A percentile compares a stretch with the other conserved stretches of the same genome.
These are phyloP conservation scores for Colletotrichum coccodes DNA, from an alignment of 2,329 filamentous ascomycete genomes.

Conservation along the genomic window DNA sequence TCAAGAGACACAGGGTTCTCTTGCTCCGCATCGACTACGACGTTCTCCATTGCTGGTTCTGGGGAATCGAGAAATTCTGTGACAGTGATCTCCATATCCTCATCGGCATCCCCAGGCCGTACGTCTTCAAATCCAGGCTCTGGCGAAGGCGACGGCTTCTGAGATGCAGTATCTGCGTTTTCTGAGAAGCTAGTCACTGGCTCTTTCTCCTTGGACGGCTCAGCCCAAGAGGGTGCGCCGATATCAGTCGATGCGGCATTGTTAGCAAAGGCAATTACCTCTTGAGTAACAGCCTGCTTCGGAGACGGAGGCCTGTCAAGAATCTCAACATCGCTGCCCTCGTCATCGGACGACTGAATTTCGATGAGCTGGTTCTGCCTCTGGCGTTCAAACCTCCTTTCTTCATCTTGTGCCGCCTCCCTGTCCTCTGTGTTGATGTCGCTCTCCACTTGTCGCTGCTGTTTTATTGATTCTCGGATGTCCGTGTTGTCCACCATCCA, in stretches of 20 bases:
- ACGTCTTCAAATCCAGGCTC: conserved; percentile 51
- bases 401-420: conserved; percentile 65
- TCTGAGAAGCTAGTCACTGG: not conserved
- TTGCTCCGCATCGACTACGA: conserved; percentile 36
- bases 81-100: conserved; percentile 44
- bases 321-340: conserved; percentile 67
- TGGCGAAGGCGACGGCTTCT: conserved; percentile 25
- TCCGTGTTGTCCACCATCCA: conserved; percentile 77
- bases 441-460: conserved; percentile 65
- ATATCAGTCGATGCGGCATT: conserved; percentile 16
- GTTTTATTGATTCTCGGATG: conserved; percentile 70
- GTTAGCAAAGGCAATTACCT: not conserved
- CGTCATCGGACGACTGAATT: conserved; percentile 70
- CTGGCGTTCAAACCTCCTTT: conserved; percentile 54
- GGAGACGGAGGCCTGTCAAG: conserved; percentile 57
- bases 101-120: conserved; percentile 37
- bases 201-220: not conserved
- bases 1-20: conserved; percentile 21
- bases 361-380: conserved; percentile 65
- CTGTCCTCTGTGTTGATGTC: conserved; percentile 74
- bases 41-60: conserved; percentile 49
- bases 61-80: conserved; percentile 38
- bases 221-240: not conserved
- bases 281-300: conserved; percentile 34
- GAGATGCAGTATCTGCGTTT: not conserved